These are phyloP conservation scores for Halteria grandinella DNA, from an alignment of 73 alveolate genomes.

Conservation along the genomic window DNA sequence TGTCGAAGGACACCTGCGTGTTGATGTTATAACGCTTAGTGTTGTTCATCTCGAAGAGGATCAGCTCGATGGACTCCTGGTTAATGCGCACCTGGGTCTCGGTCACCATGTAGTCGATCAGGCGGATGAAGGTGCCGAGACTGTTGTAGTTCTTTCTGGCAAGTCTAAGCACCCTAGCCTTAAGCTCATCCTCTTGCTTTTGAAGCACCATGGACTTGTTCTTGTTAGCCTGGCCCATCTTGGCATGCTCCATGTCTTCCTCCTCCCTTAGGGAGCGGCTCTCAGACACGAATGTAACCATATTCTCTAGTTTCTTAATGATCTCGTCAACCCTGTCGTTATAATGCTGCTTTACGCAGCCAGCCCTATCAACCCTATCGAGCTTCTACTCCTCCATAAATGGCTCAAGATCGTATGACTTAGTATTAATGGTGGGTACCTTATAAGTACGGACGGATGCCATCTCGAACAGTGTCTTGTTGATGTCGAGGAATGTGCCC, in stretches of 20 bases:
- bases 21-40: slow-evolving; percentile 74
- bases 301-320: slow-evolving; percentile 67
- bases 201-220: slow-evolving; percentile 95
- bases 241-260: slow-evolving; percentile 95
- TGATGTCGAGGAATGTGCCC: slow-evolving; percentile 76
- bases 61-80: slow-evolving; percentile 67
- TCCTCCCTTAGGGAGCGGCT: slow-evolving; percentile 85
- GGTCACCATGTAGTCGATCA: slow-evolving; percentile 96
- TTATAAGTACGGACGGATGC: slow-evolving; percentile 62
- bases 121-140: slow-evolving; percentile 91
- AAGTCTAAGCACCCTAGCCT: slow-evolving; percentile 87
- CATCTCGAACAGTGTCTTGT: slow-evolving; percentile 79
- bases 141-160: slow-evolving; percentile 92
- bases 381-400: slow-evolving; percentile 71
- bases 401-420: slow-evolving; percentile 73
- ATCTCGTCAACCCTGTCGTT: slow-evolving; percentile 76
- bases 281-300: slow-evolving; percentile 75
- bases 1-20: slow-evolving; percentile 71
- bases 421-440: slow-evolving; percentile 41
- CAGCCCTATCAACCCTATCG: too few relatives aligned
- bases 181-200: slow-evolving; percentile 90
- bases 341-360: slow-evolving; percentile 77
- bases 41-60: slow-evolving; percentile 77
- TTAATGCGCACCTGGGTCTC: slow-evolving; percentile 89
- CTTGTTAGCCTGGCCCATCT: slow-evolving; percentile 93